Evolutionary conservation across 495 filamentous ascomycete species (phyloP).

Genomic region (Sordaria brevicollis): DNA sequence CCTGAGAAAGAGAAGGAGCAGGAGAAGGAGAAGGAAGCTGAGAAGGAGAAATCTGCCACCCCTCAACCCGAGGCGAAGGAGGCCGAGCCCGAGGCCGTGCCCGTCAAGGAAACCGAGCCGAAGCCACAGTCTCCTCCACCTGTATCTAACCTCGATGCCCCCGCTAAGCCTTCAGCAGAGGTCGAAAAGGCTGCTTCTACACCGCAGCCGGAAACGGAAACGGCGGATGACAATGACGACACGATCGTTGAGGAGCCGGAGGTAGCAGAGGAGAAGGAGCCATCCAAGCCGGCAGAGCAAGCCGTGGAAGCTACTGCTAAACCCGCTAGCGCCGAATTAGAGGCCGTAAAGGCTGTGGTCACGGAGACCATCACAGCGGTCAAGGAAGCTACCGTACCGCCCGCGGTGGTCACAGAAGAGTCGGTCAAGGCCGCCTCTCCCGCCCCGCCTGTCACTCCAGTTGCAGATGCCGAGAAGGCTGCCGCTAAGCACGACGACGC

Average conservation of each 20-base stretch:
- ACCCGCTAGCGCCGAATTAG: neutral
- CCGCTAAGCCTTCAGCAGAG: neutral
- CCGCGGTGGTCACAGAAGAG: neutral
- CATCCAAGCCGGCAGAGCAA: neutral
- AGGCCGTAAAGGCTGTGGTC: neutral
- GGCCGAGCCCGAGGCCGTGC: neutral
- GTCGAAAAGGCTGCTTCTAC: neutral
- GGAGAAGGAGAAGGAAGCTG: neutral
- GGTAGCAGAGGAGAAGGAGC: neutral
- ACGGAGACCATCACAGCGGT: neutral
- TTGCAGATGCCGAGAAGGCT: neutral
- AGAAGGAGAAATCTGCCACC: neutral
- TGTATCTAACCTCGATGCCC: neutral
- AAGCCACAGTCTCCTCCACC: neutral
- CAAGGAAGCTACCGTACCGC: neutral
- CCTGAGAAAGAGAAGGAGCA: neutral
- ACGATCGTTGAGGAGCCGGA: neutral
- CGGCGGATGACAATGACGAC: neutral
- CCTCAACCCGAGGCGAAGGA: neutral
- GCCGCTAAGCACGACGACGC: neutral
- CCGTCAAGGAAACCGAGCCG: neutral
- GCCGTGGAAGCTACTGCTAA: neutral
- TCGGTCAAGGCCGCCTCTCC: neutral
- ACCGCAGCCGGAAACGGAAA: neutral
- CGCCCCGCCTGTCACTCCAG: neutral